phyloP scores from a whole-genome alignment of 208 protist genomes.

The Trypanosoma theileri region DNA sequence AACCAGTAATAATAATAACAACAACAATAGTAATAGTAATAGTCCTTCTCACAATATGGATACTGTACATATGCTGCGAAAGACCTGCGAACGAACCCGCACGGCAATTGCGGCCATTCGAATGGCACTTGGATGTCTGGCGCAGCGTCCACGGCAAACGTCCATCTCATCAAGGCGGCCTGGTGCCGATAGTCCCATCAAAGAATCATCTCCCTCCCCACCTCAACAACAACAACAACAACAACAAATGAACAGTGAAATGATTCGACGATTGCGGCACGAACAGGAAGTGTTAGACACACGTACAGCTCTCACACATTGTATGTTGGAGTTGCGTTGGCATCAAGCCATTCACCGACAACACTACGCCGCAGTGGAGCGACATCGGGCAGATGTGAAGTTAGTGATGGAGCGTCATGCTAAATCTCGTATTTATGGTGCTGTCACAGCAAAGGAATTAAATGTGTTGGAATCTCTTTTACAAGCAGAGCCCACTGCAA shows the following conservation, averaged over 20 bases:
- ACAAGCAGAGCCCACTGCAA: slow-evolving; percentile 39
- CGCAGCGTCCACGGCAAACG: not conserved
- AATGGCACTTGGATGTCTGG: slow-evolving; percentile 21
- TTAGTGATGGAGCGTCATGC: slow-evolving; percentile 60
- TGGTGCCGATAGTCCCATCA: not conserved
- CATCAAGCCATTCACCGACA: slow-evolving; percentile 45
- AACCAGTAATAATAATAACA: slow-evolving; percentile 7
- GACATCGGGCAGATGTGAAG: slow-evolving; percentile 59
- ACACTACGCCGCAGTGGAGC: slow-evolving; percentile 40
- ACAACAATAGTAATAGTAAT: not conserved
- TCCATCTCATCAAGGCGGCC: not conserved
- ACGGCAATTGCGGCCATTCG: slow-evolving; percentile 23
- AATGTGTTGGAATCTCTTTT: slow-evolving; percentile 61
- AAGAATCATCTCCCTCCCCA: not conserved
- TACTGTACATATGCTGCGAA: slow-evolving; percentile 18
- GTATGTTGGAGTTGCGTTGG: slow-evolving; percentile 58
- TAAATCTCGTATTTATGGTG: slow-evolving; percentile 66
- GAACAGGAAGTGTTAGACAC: slow-evolving; percentile 49
- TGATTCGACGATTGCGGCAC: slow-evolving; percentile 12
- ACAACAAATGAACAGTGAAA: not conserved
- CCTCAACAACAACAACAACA: slow-evolving; percentile 12
- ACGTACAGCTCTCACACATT: slow-evolving; percentile 65
- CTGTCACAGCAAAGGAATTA: slow-evolving; percentile 64
- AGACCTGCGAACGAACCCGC: slow-evolving; percentile 21
- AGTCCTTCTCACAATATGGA: not conserved